A percentile compares a stretch with the other conserved stretches of the same genome.
Conservation (phyloP, 1,284 basidiomycete species). For the Pholiota adiposa region DNA sequence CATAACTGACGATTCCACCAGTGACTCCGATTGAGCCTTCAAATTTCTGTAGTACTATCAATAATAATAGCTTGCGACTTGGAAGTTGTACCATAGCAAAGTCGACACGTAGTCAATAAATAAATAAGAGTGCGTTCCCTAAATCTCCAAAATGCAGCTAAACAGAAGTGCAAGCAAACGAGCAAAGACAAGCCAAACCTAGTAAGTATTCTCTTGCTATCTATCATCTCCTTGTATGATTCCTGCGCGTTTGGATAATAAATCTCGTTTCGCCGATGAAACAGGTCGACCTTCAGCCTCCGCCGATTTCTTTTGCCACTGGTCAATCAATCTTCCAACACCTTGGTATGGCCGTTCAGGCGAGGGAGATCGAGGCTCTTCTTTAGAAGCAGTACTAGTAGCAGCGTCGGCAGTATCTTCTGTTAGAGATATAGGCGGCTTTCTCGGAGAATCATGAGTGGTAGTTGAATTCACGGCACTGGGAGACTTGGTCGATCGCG, state of each 20-base stretch:
- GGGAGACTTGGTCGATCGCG: slow-evolving; percentile 11
- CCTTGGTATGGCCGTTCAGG: slow-evolving; percentile 80
- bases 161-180: neutral
- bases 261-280: slow-evolving; percentile 37
- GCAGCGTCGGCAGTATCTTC: slow-evolving; percentile 5
- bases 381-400: neutral
- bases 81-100: slow-evolving; percentile 13
- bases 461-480: slow-evolving; percentile 12
- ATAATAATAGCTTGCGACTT: neutral
- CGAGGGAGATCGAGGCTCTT: slow-evolving; percentile 52
- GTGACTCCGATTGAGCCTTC: slow-evolving; percentile 12
- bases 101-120: slow-evolving; percentile 10
- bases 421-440: slow-evolving; percentile 24
- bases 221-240: slow-evolving; percentile 36
- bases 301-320: slow-evolving; percentile 82
- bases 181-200: neutral
- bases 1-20: slow-evolving; percentile 19
- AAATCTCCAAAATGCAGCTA: neutral
- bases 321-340: slow-evolving; percentile 79
- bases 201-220: slow-evolving; percentile 11
- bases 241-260: slow-evolving; percentile 46
- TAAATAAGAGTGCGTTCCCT: slow-evolving; percentile 4
- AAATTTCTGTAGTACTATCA: neutral
- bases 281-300: slow-evolving; percentile 48
- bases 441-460: slow-evolving; percentile 22